Evolutionary conservation across 179 eudicot genomes (phyloP).

Genomic region (Carnegiea gigantea): DNA sequence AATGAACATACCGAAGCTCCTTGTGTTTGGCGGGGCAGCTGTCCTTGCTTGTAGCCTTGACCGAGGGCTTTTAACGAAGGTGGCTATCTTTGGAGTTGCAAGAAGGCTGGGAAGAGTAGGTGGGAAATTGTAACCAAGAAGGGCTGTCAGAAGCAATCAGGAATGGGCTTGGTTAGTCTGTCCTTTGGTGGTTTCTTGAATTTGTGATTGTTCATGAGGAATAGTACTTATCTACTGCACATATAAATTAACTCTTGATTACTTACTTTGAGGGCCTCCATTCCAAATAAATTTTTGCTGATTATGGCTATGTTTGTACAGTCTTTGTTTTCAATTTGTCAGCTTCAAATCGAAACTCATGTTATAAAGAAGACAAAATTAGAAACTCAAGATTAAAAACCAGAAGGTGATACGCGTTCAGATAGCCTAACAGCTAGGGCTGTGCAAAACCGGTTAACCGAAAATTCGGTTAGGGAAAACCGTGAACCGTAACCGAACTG

Average conservation of each 20-base stretch:
- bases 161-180: neutral
- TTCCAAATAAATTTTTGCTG: too few species aligned
- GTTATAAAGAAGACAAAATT: too few species aligned
- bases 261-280: too few species aligned
- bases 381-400: too few species aligned
- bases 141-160: conserved; percentile 12
- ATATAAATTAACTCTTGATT: neutral
- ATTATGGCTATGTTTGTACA: too few species aligned
- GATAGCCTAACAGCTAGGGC: too few species aligned
- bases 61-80: conserved; percentile 73
- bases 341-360: too few species aligned
- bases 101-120: conserved; percentile 66
- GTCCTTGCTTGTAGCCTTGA: conserved; percentile 75
- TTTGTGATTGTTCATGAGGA: neutral
- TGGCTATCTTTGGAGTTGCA: conserved; percentile 66
- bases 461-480: too few species aligned
- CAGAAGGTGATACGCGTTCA: too few species aligned
- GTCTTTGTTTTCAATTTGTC: too few species aligned
- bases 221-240: neutral
- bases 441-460: too few species aligned
- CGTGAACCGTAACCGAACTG: too few species aligned
- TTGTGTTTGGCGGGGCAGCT: conserved; percentile 70
- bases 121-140: conserved; percentile 35
- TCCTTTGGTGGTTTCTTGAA: conserved; percentile 6
- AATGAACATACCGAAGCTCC: conserved; percentile 56